A percentile compares a stretch with the other conserved stretches of the same genome.
These are phyloP conservation scores for Theileria orientalis DNA, from an alignment of 169 alveolate genomes.

Conservation along the genomic window DNA sequence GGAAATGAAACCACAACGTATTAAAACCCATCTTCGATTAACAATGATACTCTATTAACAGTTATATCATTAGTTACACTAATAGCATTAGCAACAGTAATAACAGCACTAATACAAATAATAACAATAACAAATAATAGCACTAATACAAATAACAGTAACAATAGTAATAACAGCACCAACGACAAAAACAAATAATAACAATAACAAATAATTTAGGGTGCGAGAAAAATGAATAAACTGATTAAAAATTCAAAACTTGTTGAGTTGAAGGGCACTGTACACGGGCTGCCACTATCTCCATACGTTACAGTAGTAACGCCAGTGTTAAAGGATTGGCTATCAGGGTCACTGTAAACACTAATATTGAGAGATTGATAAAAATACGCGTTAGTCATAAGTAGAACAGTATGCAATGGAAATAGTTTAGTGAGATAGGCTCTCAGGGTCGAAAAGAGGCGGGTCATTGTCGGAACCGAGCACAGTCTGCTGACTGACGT, in stretches of 20 bases:
- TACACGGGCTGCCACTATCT: conserved; percentile 34
- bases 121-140: too few species aligned
- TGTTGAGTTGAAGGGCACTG: conserved; percentile 44
- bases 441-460: not conserved
- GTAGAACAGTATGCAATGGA: not conserved
- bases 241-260: conserved; percentile 8
- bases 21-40: too few species aligned
- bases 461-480: conserved; percentile 41
- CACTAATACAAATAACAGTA: too few species aligned
- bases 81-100: not conserved
- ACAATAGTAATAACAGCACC: not conserved
- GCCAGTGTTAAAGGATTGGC: conserved; percentile 28
- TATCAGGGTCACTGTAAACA: not conserved
- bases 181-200: too few species aligned
- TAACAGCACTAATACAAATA: not conserved
- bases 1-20: too few species aligned
- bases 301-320: conserved; percentile 15
- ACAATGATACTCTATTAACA: too few species aligned
- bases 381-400: too few species aligned
- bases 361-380: too few species aligned
- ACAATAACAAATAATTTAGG: not conserved
- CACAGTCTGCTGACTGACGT: conserved; percentile 41
- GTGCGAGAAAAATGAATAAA: conserved; percentile 3
- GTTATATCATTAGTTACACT: too few species aligned
- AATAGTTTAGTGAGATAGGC: not conserved